Evolutionary conservation across 2,329 filamentous ascomycete species (phyloP), one percentile per base, ranked within the genome.

Genomic region (Colletotrichum sp.): DNA sequence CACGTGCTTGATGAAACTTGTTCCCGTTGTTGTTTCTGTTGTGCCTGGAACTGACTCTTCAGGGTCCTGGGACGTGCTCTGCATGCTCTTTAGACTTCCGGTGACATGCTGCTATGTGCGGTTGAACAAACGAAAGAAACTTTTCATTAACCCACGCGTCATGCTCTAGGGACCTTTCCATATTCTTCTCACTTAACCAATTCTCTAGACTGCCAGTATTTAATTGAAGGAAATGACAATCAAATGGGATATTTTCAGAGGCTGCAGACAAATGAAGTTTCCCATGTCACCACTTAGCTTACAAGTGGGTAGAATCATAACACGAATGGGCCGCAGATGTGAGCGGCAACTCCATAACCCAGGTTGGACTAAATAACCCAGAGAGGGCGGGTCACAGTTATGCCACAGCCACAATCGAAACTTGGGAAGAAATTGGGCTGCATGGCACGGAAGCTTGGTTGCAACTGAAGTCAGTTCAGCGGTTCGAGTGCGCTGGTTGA

Each of bases 401-500:
- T n/a, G 5, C 19, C 19, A 44, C 5, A 44, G 11, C 19, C 1
- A 0, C 39, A n/a, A 44, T 39, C 36, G 4, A 1, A 39, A 16
- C 1, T 19, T 39, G 36, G 36, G 16, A 0, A 39, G 36, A 9
- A 19, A 0, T 19, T 39, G 8, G 36, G 16, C 36, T 49, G 5
- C 9, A 49, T 5, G 8, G 39, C 19, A 49, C 0, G 3, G 39
- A 49, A 49, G 39, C 39, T 49, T n/a, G 19, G 19, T 3, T 49
- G 39, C 19, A 12, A 49, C 9, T n/a, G 19, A n/a, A 49, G 39
- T n/a, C 5, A 6, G 19, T 49, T n/a, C 19, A n/a, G 0, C 9
- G 5, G 19, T n/a, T n/a, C 19, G 0, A n/a, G 19, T 12, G 0
- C 0, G 39, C 16, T 0, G 19, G 5, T 5, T 49, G 19, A 12